Evolutionary conservation across 352 stramenopile genomes (phyloP).

Genomic region (Phytophthora cajani): DNA sequence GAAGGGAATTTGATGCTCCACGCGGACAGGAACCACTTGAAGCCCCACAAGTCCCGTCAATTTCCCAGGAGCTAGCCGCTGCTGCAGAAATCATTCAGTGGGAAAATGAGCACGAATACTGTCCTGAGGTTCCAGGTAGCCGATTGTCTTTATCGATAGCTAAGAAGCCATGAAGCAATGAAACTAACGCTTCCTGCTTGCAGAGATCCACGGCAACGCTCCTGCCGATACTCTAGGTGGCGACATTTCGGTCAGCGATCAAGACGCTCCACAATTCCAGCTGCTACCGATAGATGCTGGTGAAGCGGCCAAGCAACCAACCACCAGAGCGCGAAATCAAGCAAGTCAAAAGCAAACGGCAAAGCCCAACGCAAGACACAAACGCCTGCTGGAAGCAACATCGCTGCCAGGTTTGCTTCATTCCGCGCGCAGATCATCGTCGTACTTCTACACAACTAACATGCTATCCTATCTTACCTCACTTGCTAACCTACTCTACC

Average conservation of each 20-base stretch:
- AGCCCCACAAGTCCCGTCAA: slow-evolving; percentile 9
- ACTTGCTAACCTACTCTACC: slow-evolving; percentile 32
- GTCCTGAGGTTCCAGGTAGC: slow-evolving; percentile 11
- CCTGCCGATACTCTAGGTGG: not conserved
- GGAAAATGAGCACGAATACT: slow-evolving; percentile 47
- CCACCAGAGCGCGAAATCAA: not conserved
- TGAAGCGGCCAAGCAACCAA: slow-evolving; percentile 9
- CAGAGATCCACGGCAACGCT: not conserved
- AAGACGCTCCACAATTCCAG: slow-evolving; percentile 33
- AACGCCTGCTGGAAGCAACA: slow-evolving; percentile 16
- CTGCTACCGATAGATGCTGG: slow-evolving; percentile 21
- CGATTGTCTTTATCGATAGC: not conserved
- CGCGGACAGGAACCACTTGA: not conserved
- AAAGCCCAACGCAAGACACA: slow-evolving; percentile 16
- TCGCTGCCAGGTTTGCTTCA: slow-evolving; percentile 32
- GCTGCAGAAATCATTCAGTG: slow-evolving; percentile 54
- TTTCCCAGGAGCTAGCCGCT: slow-evolving; percentile 49
- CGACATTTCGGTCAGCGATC: slow-evolving; percentile 10
- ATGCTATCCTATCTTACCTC: slow-evolving; percentile 39
- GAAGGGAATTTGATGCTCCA: not conserved
- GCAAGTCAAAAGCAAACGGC: slow-evolving; percentile 1
- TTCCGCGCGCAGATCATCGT: slow-evolving; percentile 19
- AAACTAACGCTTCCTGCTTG: slow-evolving; percentile 1
- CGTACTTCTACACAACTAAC: slow-evolving; percentile 45
- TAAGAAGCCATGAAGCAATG: not conserved